Evolutionary conservation across 768 basidiomycete genomes (phyloP), one percentile per base, ranked within the genome.

Genomic region (Chiua virens): DNA sequence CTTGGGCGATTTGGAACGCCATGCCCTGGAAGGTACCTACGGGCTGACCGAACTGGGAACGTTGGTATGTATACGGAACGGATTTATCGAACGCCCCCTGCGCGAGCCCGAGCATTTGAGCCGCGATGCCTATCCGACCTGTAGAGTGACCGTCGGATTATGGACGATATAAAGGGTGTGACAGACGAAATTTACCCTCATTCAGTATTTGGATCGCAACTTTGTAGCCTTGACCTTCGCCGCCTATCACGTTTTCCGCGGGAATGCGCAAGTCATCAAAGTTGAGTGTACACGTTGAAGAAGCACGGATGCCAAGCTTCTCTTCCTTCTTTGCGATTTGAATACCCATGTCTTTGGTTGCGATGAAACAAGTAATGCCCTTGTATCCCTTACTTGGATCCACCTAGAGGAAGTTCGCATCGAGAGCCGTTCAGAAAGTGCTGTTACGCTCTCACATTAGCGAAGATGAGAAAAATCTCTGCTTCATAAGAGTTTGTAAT

Each of bases 281-380:
- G 72, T 85, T 89, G 52, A 98, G 80, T 2, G 90, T 82, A 65
- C 96, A 99, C 1, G 97, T 99, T 28, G 93, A 97, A 6, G 92
- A 94, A 0, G 97, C 94, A 51, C 91, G 81, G 66, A 99, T 98
- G 44, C 97, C 97, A 41, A 98, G 83, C 71, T 99, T 99, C 72
- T 97, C 86, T 70, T 99, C 97, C 75, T 98, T 98, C 80, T 99
- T 99, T 17, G 95, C 95, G 52, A 98, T 92, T 69, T 98, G 76
- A 54, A 99, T 79, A 11, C 96, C 97, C 92, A 95, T 94, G 53
- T 96, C 93, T 71, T 92, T 96, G 40, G 92, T 93, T 23, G 92
- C 90, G 42, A 96, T 75, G 72, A 99, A 99, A 71, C 96, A 98
- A 5, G 97, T 96, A 69, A 99, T 99, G 20, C 97, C 97, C 71